Evolutionary conservation across 2,329 filamentous ascomycete genomes (phyloP).

Genomic region (Claviceps citrina): DNA sequence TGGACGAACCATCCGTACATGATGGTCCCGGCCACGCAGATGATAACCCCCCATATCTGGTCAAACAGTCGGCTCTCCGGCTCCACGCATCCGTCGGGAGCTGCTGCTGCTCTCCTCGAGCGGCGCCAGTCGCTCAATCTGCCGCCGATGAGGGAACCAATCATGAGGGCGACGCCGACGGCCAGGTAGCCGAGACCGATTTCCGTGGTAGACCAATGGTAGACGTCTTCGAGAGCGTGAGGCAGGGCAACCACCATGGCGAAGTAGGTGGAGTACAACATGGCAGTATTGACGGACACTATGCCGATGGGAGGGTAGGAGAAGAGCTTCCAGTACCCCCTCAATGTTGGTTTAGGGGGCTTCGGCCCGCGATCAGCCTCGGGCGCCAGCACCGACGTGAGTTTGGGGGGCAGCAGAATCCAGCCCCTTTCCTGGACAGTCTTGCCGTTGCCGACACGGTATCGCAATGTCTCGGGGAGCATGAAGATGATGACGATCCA

Average conservation of each 20-base stretch:
- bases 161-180: slow-evolving; percentile 11
- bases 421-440: slow-evolving; percentile 10
- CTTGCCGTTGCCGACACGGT: slow-evolving; percentile 27
- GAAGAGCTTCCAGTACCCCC: slow-evolving; percentile 16
- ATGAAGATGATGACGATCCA: slow-evolving; percentile 17
- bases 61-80: slow-evolving; percentile 24
- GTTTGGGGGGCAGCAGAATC: slow-evolving; percentile 11
- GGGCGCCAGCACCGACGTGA: slow-evolving; percentile 12
- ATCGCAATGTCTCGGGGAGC: slow-evolving; percentile 30
- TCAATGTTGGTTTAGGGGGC: slow-evolving; percentile 15
- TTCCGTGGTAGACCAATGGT: slow-evolving; percentile 19
- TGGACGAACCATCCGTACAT: slow-evolving; percentile 27
- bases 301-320: slow-evolving; percentile 19
- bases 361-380: slow-evolving; percentile 13
- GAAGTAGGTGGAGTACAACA: slow-evolving; percentile 20
- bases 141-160: slow-evolving; percentile 22
- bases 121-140: slow-evolving; percentile 23
- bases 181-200: slow-evolving; percentile 23
- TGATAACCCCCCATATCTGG: slow-evolving; percentile 24
- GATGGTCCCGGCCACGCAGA: slow-evolving; percentile 21
- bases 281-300: slow-evolving; percentile 18
- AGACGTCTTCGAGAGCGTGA: slow-evolving; percentile 15
- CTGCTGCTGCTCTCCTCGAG: slow-evolving; percentile 8
- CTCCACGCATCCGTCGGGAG: slow-evolving; percentile 10
- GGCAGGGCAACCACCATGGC: slow-evolving; percentile 17